Evolutionary conservation across 148 eudicot species (phyloP), one percentile per base, ranked within the genome.

Genomic region (Dianthus caryophyllus): DNA sequence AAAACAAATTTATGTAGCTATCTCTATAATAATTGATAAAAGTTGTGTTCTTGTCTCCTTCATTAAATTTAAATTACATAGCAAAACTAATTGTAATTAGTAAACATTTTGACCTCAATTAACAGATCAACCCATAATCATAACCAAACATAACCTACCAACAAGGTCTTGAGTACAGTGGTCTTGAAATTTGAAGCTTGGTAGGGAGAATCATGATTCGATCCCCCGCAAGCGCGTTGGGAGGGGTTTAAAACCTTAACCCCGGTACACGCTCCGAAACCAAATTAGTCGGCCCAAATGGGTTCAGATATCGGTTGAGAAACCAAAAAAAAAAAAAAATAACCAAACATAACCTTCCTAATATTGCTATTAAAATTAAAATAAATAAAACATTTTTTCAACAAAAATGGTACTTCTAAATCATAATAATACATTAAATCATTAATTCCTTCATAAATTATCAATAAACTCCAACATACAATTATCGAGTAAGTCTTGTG

Each of bases 21-120:
- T 44, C 66, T 44, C 66, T 22, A 41, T 5, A 46, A 43, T 44
- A 11, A 43, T 26, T 25, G 52, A 39, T n/a, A n/a, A 21, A 22
- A 46, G 46, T 71, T 52, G 59, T 71, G 62, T 63, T 63, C 38
- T 50, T 66, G 66, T 63, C 39, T 17, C 46, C 62, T 53, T 62
- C 62, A 63, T 16, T 50, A 62, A 62, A 52, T 29, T 62, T 13
- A 26, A 52, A 47, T 48, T 16, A 22, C 9, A 52, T 6, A 7
- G 3, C 7, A 33, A 18, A 53, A 2, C 20, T 10, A 18, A 53
- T 53, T 9, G 26, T 59, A 27, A 59, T 31, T 51, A 41, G 11
- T 1, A 41, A 41, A 4, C 44, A 41, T 41, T 41, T 4, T 41
- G 12, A 41, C 44, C 29, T 46, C 18, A 71, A 71, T 31, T 52